These are phyloP conservation scores for Diaporthe citrichinensis DNA, from an alignment of 2,329 filamentous ascomycete species.

Conservation along the genomic window DNA sequence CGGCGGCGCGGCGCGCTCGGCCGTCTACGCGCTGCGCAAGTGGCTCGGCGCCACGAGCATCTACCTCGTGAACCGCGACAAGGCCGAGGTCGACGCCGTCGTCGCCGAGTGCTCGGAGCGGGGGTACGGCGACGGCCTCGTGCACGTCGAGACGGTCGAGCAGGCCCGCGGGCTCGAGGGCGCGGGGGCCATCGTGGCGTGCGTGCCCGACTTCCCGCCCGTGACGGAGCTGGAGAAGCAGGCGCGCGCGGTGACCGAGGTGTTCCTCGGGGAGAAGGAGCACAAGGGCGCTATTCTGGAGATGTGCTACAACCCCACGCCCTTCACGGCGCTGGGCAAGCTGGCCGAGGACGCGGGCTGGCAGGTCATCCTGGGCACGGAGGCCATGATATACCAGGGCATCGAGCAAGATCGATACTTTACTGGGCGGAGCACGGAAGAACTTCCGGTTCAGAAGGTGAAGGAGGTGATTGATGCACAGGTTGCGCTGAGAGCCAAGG, in stretches of 20 bases:
- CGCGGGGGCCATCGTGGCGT: constrained; percentile 79
- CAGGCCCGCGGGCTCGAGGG: constrained; percentile 71
- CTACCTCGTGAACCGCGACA: constrained; percentile 84
- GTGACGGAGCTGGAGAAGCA: constrained; percentile 72
- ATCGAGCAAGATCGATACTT: constrained; percentile 77
- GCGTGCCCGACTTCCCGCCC: constrained; percentile 83
- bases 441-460: constrained; percentile 72
- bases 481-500: constrained; percentile 44
- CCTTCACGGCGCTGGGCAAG: constrained; percentile 76
- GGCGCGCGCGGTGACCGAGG: constrained; percentile 69
- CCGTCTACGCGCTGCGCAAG: constrained; percentile 80
- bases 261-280: constrained; percentile 58
- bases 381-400: constrained; percentile 84
- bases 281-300: constrained; percentile 80
- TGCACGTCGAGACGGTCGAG: constrained; percentile 72
- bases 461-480: constrained; percentile 63
- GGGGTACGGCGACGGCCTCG: constrained; percentile 71
- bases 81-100: constrained; percentile 75
- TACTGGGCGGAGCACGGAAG: constrained; percentile 72
- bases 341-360: constrained; percentile 74
- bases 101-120: constrained; percentile 72
- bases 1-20: constrained; percentile 83
- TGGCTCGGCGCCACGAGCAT: constrained; percentile 78
- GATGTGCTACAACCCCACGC: constrained; percentile 86
- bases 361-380: constrained; percentile 82